Conservation (phyloP, 306 rosid genomes). For the barrel medic (Medicago truncatula) region MtrunA17r5.0-ANR NC_053046.1:28534001-28534500, state of each 20-base stretch:
- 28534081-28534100: too few species aligned
- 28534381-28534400: not conserved
- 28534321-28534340: not conserved
- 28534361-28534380: not conserved
- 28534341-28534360: not conserved
- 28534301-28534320: not conserved
- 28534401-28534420: not conserved
- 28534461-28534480: not conserved
- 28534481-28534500: conserved; percentile 2
- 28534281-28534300: not conserved
- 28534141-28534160: too few species aligned
- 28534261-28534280: not conserved
- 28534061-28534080: too few species aligned
- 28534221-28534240: too few species aligned
- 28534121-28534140: too few species aligned
- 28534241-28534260: not conserved
- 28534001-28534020: too few species aligned
- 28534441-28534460: not conserved
- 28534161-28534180: too few species aligned
- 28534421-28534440: not conserved
- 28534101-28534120: too few species aligned
- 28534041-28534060: too few species aligned
- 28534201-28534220: too few species aligned
- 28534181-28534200: too few species aligned
- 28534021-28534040: too few species aligned